Conservation (phyloP, 2,329 filamentous ascomycete genomes). For the Lachnellula arida region DNA sequence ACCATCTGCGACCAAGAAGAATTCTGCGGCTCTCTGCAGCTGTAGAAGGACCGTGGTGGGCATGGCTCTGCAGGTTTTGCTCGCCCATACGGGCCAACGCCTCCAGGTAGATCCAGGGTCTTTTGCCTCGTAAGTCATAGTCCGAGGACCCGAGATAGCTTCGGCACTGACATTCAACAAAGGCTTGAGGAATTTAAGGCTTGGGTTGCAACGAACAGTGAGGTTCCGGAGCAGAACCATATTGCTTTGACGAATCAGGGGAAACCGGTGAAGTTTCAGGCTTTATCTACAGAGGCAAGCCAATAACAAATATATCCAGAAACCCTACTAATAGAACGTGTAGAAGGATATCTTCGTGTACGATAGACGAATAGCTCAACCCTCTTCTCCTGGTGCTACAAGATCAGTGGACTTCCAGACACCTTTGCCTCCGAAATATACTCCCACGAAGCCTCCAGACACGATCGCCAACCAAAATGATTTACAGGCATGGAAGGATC, state of each 20-base stretch:
- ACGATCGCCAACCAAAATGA: constrained; percentile 74
- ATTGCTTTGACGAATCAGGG: constrained; percentile 83
- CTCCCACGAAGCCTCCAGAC: constrained; percentile 68
- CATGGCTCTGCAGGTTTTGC: constrained; percentile 87
- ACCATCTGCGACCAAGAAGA: constrained; percentile 10
- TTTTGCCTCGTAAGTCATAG: constrained; percentile 61
- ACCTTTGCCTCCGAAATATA: constrained; percentile 50
- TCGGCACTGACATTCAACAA: constrained; percentile 17
- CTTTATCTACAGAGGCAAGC: constrained; percentile 71
- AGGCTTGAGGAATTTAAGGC: constrained; percentile 80
- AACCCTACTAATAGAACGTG: constrained; percentile 15
- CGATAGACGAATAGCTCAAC: constrained; percentile 70
- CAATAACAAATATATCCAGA: not conserved
- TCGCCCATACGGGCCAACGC: constrained; percentile 88
- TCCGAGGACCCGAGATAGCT: not conserved
- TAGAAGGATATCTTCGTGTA: constrained; percentile 90
- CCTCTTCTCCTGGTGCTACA: constrained; percentile 43
- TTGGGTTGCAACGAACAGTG: constrained; percentile 72
- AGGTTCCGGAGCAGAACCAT: constrained; percentile 72
- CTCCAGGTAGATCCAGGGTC: constrained; percentile 72
- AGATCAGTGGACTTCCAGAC: constrained; percentile 44
- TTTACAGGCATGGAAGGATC: constrained; percentile 79
- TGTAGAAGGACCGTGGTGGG: constrained; percentile 34
- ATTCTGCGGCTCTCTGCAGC: constrained; percentile 23
- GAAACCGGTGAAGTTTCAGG: constrained; percentile 46